Base-by-base conservation (phyloP, 2,329 filamentous ascomycete genomes). In the Fusarium pininemorale region DNA sequence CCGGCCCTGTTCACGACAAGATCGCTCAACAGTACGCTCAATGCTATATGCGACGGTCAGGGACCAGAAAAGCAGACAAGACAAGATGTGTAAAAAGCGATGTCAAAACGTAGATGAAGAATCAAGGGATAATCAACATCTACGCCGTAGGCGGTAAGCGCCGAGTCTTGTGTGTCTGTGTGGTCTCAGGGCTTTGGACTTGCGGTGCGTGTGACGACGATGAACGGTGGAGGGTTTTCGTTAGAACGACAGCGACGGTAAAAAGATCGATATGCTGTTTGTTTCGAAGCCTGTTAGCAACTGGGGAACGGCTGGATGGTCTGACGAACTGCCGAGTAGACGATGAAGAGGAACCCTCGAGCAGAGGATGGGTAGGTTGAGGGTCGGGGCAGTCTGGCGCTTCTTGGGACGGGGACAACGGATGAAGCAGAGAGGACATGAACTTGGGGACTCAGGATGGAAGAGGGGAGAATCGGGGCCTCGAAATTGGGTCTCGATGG, bases 61-160 rank as follows among this genome's bases (percentile, higher is more conserved):
- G 54, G 63, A 75, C 75, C 73, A 76, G 75, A 66, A 64, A 69
- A 71, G 64, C 60, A 69, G 58, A 68, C 37, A 58, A 66, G 69
- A 75, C 59, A 67, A 59, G 48, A 62, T 66, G 70, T n/a, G 35
- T 63, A 66, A 65, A 64, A 65, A 57, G 72, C 56, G 70, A 69
- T 55, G 57, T 54, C 70, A 56, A 56, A 61, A 65, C 70, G 62
- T 66, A 63, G 74, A 77, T 73, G 70, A 70, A 69, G 68, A 63
- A 72, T 77, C 70, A 77, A 75, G 61, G 76, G 70, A 55, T 62
- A 73, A 78, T 77, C 70, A 79, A 77, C 79, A 79, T 81, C 72
- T 64, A 77, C 70, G 69, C 53, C 66, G 70, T 77, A 69, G 80
- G 79, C 80, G 79, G 79, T 81, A 81, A 82, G 80, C 81, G 80